Conservation (phyloP, 2,329 filamentous ascomycete species). For the Penicillium sp. region DNA sequence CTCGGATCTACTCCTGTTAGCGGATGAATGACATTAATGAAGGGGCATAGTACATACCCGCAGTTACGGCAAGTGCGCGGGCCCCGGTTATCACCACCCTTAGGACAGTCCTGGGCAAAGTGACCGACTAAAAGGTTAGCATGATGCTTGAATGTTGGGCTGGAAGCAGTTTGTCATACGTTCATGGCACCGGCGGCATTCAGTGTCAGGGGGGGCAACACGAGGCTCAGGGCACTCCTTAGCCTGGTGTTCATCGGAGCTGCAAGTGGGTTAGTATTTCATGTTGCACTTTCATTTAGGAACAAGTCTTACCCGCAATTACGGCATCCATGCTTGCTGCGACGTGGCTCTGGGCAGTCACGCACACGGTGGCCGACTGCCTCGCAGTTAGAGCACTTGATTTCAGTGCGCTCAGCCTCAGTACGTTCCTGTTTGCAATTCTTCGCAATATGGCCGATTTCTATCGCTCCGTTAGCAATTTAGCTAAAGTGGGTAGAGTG, state of each 20-base stretch:
- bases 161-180: conserved; percentile 22
- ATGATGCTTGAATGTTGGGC: neutral
- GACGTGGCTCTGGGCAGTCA: conserved; percentile 45
- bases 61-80: conserved; percentile 47
- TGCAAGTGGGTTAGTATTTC: conserved; percentile 25
- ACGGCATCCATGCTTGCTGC: conserved; percentile 48
- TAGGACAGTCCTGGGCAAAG: conserved; percentile 49
- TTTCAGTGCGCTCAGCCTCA: conserved; percentile 40
- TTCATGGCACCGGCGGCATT: conserved; percentile 47
- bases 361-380: conserved; percentile 50
- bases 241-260: conserved; percentile 47
- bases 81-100: conserved; percentile 24
- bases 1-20: conserved; percentile 35
- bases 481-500: neutral
- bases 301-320: conserved; percentile 50
- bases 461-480: conserved; percentile 25
- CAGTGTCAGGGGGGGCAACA: conserved; percentile 44
- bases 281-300: neutral
- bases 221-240: conserved; percentile 50
- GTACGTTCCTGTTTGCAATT: conserved; percentile 51
- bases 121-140: conserved; percentile 40
- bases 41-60: conserved; percentile 32
- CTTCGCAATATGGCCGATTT: conserved; percentile 50
- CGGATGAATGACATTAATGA: neutral
- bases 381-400: conserved; percentile 54